Evolutionary conservation across 192 early-diverging fungal genomes (phyloP).

Genomic region (Gigaspora rosea): DNA sequence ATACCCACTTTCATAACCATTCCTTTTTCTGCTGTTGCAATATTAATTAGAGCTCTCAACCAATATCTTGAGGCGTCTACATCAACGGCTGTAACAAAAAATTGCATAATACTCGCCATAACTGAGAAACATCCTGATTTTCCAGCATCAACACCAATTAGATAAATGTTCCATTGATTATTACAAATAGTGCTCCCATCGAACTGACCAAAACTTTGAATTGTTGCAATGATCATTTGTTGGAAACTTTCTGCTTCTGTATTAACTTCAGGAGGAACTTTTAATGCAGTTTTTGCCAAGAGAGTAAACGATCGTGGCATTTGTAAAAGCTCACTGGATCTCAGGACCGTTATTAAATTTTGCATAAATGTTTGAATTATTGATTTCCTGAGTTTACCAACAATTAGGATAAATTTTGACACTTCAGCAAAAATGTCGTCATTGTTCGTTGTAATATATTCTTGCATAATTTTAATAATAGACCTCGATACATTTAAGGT

Average conservation of each 20-base stretch:
- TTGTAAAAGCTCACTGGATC: constrained; percentile 1
- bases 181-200: neutral
- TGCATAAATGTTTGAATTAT: constrained; percentile 1
- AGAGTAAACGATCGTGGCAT: constrained; percentile 11
- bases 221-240: neutral
- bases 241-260: neutral
- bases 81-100: constrained; percentile 15
- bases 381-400: neutral
- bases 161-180: constrained; percentile 28
- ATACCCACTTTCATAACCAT: neutral
- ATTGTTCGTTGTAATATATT: neutral
- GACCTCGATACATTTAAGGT: neutral
- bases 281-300: constrained; percentile 6
- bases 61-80: constrained; percentile 7
- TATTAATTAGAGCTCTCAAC: constrained; percentile 13
- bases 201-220: constrained; percentile 1
- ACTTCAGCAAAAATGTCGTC: neutral
- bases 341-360: neutral
- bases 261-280: neutral
- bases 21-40: neutral
- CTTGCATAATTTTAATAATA: neutral
- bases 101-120: neutral
- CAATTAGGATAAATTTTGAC: constrained; percentile 11
- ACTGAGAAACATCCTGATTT: constrained; percentile 14
- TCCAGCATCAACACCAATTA: constrained; percentile 20